These are phyloP conservation scores for Penicillium goetzii DNA, from an alignment of 495 filamentous ascomycete species.

Conservation along the genomic window DNA sequence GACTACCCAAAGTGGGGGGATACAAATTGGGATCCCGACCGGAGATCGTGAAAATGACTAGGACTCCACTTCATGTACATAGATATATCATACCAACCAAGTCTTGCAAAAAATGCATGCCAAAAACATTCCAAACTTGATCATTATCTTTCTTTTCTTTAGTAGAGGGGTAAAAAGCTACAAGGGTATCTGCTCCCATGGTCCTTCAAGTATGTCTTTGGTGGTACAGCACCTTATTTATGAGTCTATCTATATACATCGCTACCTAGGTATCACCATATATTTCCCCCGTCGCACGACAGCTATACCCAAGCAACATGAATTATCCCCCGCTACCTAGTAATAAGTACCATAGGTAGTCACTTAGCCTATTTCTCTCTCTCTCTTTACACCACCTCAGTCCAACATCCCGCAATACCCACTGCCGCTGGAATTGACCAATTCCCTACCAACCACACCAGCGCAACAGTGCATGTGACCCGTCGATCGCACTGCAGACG, in stretches of 20 bases:
- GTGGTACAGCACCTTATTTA: neutral
- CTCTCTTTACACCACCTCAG: neutral
- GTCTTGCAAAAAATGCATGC: neutral
- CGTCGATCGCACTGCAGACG: constrained; percentile 23
- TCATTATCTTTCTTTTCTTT: neutral
- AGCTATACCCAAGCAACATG: neutral
- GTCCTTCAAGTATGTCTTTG: neutral
- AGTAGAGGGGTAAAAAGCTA: neutral
- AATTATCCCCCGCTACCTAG: neutral
- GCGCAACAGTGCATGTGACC: constrained; percentile 29
- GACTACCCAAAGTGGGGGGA: constrained; percentile 22
- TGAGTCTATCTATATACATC: neutral
- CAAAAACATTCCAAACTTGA: constrained; percentile 1
- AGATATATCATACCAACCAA: constrained; percentile 11
- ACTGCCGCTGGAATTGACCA: neutral
- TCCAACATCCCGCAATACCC: neutral
- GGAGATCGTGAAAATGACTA: constrained; percentile 8
- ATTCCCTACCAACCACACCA: constrained; percentile 16
- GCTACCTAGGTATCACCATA: too few relatives aligned
- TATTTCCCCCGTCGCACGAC: neutral
- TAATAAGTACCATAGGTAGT: neutral
- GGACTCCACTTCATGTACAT: constrained; percentile 4
- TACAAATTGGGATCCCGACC: constrained; percentile 20
- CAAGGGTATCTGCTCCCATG: neutral
- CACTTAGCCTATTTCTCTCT: neutral